Conservation (phyloP, 2,329 filamentous ascomycete species). For the Cryphonectria naterciae region DNA sequence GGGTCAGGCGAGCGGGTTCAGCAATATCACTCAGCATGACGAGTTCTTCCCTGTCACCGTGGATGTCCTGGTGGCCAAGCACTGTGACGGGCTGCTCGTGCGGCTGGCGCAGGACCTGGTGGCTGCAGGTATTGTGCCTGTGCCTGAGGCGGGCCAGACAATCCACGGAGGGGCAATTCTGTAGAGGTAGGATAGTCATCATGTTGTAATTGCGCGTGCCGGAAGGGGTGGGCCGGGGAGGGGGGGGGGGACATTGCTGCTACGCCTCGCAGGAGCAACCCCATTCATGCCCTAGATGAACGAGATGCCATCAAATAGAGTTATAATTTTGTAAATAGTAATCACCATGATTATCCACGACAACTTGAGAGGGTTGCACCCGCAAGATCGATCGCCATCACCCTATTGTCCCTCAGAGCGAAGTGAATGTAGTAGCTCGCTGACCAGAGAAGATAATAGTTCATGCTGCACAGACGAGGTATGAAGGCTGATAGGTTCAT, state of each 20-base stretch:
- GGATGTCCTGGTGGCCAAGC: constrained; percentile 59
- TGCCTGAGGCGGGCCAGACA: constrained; percentile 47
- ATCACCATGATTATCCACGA: too few species aligned
- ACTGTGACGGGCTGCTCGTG: constrained; percentile 64
- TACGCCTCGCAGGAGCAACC: not conserved
- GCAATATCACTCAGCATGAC: constrained; percentile 48
- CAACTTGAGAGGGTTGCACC: not conserved
- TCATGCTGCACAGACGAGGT: too few species aligned
- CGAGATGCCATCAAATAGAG: not conserved
- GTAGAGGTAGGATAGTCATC: not conserved
- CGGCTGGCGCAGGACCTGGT: constrained; percentile 56
- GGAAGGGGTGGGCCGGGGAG: too few species aligned
- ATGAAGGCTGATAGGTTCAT: too few species aligned
- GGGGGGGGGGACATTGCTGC: too few species aligned
- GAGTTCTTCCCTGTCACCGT: constrained; percentile 61
- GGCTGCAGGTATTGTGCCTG: constrained; percentile 50
- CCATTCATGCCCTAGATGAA: not conserved
- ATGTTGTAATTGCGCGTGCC: not conserved
- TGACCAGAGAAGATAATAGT: too few species aligned
- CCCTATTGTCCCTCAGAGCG: not conserved
- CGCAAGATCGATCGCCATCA: not conserved
- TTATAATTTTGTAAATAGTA: not conserved
- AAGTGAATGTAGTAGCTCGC: not conserved
- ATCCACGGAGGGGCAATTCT: constrained; percentile 36
- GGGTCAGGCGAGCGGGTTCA: constrained; percentile 42